Conservation (phyloP, 1,139 yeast species). For the Taphrina wiesneri region DNA sequence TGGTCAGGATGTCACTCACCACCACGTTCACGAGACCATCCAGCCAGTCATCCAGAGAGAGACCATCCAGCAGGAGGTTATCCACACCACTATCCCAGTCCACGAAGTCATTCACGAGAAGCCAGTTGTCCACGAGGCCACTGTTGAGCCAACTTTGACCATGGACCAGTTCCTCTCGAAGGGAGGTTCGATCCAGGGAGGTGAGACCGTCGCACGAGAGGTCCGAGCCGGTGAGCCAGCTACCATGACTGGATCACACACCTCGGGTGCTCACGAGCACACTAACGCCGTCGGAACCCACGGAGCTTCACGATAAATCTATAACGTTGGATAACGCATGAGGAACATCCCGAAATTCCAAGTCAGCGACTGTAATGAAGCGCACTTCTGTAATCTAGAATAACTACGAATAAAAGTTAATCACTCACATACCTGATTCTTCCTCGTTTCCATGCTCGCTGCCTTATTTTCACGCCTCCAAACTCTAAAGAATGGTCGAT, state of each 20-base stretch:
- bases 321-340: neutral
- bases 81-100: slow-evolving; percentile 33
- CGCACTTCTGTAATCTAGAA: slow-evolving; percentile 14
- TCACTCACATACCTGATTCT: neutral
- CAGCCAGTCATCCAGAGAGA: slow-evolving; percentile 35
- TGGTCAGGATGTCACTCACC: slow-evolving; percentile 32
- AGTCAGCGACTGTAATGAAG: neutral
- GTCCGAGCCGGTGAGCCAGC: slow-evolving; percentile 33
- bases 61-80: slow-evolving; percentile 30
- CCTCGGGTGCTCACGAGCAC: slow-evolving; percentile 26
- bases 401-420: slow-evolving; percentile 9
- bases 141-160: slow-evolving; percentile 32
- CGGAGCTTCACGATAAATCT: slow-evolving; percentile 13
- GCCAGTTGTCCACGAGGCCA: slow-evolving; percentile 34
- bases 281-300: slow-evolving; percentile 28
- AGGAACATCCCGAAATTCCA: neutral
- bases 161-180: slow-evolving; percentile 29
- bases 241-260: slow-evolving; percentile 30
- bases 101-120: slow-evolving; percentile 34
- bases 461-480: too few relatives aligned
- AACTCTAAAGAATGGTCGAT: too few relatives aligned
- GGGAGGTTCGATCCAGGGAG: slow-evolving; percentile 29
- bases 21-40: slow-evolving; percentile 35
- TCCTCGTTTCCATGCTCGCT: too few relatives aligned
- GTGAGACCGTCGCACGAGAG: slow-evolving; percentile 33